phyloP scores from a whole-genome alignment of 31 red algal genomes.

The Porphyra umbilicalis region DNA sequence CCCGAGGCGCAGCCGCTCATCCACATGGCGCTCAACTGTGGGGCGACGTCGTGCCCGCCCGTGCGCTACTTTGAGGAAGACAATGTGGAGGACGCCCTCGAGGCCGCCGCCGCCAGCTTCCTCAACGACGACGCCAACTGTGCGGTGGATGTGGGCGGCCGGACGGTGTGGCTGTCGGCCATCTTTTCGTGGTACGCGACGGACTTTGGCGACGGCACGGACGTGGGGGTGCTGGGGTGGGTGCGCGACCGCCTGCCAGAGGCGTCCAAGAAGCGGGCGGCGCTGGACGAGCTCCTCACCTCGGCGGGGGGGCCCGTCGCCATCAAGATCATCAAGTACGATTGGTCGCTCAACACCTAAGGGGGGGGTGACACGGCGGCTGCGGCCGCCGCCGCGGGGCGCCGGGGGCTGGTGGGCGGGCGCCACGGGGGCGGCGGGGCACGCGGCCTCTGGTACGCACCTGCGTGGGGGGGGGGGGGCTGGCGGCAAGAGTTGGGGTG shows the following conservation, averaged over 20 bases:
- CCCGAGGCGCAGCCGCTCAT: conserved; percentile 49
- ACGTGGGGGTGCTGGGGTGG: conserved; percentile 11
- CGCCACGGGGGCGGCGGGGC: no score
- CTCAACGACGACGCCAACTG: conserved; percentile 28
- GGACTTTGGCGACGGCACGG: conserved; percentile 44
- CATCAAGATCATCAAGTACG: not conserved
- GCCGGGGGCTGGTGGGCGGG: no score
- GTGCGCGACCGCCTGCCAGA: not conserved
- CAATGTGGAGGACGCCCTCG: conserved; percentile 50
- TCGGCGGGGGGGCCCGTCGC: not conserved
- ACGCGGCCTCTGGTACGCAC: no score
- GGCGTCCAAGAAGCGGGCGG: not conserved
- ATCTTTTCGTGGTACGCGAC: conserved; percentile 76
- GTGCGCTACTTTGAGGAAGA: conserved; percentile 58
- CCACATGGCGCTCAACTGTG: conserved; percentile 89
- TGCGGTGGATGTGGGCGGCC: conserved; percentile 3
- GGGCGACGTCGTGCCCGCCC: conserved; percentile 69
- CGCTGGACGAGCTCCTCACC: not conserved
- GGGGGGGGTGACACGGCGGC: no score
- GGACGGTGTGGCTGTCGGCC: conserved; percentile 20
- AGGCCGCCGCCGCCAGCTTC: conserved; percentile 34
- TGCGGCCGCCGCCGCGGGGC: no score
- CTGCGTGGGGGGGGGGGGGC: no score
- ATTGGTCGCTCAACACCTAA: not conserved
- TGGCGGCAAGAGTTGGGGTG: no score